A percentile compares a stretch with the other conserved stretches of the same genome.
phyloP scores from a whole-genome alignment of 2,329 filamentous ascomycete species.

The Aspergillus sp. region DNA sequence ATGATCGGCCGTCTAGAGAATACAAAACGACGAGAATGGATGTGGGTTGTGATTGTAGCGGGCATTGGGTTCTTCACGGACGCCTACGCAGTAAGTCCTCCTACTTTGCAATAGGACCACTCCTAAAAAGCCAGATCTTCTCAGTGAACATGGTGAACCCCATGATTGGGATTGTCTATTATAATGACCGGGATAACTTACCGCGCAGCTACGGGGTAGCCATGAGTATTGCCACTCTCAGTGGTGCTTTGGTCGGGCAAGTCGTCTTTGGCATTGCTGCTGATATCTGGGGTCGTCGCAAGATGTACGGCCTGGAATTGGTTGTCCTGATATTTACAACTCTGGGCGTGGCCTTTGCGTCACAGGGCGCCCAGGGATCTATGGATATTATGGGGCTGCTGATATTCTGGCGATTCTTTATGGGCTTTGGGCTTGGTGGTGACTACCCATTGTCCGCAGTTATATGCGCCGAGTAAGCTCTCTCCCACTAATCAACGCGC shows the following conservation, averaged over 20 bases:
- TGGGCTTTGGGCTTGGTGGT: constrained; percentile 58
- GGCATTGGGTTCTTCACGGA: constrained; percentile 17
- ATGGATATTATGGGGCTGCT: constrained; percentile 42
- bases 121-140: constrained; percentile 14
- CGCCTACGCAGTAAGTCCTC: constrained; percentile 10
- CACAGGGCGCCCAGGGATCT: constrained; percentile 34
- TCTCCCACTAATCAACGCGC: too few species aligned
- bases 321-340: constrained; percentile 44
- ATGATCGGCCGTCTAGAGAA: constrained; percentile 14
- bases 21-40: constrained; percentile 14
- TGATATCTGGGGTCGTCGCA: constrained; percentile 44
- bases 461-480: constrained; percentile 57
- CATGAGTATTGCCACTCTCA: constrained; percentile 22
- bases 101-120: too few species aligned
- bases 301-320: constrained; percentile 48
- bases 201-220: constrained; percentile 9
- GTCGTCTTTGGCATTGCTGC: constrained; percentile 34
- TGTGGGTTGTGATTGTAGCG: constrained; percentile 15
- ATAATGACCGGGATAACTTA: not conserved
- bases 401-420: constrained; percentile 43
- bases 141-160: constrained; percentile 19
- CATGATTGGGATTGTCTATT: constrained; percentile 14
- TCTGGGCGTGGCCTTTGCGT: constrained; percentile 41
- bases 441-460: constrained; percentile 66
- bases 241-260: constrained; percentile 30